A percentile compares a stretch with the other conserved stretches of the same genome.
Evolutionary conservation across 805 yeast genomes (phyloP).

Genomic region (Candida vartiovaarae): DNA sequence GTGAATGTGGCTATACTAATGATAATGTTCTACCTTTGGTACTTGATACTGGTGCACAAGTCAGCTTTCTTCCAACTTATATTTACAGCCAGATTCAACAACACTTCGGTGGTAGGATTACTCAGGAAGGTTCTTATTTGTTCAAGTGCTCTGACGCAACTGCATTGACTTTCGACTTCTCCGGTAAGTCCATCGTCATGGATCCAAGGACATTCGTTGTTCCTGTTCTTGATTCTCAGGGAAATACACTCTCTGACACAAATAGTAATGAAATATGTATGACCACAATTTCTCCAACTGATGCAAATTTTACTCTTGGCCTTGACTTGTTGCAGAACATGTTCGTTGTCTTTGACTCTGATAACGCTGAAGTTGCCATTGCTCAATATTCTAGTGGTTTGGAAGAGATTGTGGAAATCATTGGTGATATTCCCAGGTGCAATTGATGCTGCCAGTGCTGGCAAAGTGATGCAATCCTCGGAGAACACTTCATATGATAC

Average conservation of each 20-base stretch:
- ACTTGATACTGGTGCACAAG: slow-evolving; percentile 18
- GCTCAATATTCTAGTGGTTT: slow-evolving; percentile 6
- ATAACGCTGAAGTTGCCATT: slow-evolving; percentile 12
- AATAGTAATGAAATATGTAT: slow-evolving; percentile 16
- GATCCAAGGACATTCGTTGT: slow-evolving; percentile 7
- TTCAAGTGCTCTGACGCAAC: slow-evolving; percentile 18
- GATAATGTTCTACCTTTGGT: background rate
- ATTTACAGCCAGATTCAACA: slow-evolving; percentile 13
- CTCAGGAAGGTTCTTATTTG: slow-evolving; percentile 25
- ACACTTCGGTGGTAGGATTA: slow-evolving; percentile 10
- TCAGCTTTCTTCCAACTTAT: slow-evolving; percentile 3
- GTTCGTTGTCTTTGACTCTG: slow-evolving; percentile 15
- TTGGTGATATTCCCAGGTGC: slow-evolving; percentile 16
- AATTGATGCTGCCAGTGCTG: slow-evolving; percentile 5
- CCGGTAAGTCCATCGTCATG: slow-evolving; percentile 11
- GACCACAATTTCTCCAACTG: slow-evolving; percentile 3
- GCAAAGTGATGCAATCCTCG: background rate
- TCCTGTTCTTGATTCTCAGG: slow-evolving; percentile 5
- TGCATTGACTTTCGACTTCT: slow-evolving; percentile 10
- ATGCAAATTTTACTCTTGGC: slow-evolving; percentile 8
- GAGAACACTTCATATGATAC: slow-evolving; percentile 1
- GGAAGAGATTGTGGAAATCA: slow-evolving; percentile 10
- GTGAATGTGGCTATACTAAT: slow-evolving; percentile 10
- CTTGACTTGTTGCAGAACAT: slow-evolving; percentile 9
- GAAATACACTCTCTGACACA: slow-evolving; percentile 2